These are phyloP conservation scores for Fusarium decemcellulare DNA, from an alignment of 2,329 filamentous ascomycete species.

Conservation along the genomic window DNA sequence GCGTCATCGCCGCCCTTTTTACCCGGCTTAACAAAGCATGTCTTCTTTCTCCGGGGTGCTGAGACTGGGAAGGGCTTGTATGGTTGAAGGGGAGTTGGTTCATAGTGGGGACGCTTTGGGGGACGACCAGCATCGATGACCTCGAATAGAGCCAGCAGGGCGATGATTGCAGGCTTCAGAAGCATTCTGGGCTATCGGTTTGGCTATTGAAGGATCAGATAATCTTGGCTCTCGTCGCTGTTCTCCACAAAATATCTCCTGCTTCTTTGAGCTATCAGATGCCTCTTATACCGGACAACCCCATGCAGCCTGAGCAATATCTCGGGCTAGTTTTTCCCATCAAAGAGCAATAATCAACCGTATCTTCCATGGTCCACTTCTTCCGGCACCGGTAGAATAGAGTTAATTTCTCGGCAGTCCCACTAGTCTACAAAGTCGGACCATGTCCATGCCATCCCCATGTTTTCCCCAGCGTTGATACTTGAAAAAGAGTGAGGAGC, in stretches of 20 bases:
- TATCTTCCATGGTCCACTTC: not conserved
- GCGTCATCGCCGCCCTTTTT: slow-evolving; percentile 25
- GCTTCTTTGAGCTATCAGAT: not conserved
- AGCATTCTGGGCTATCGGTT: not conserved
- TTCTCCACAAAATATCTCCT: not conserved
- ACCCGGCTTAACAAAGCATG: slow-evolving; percentile 45
- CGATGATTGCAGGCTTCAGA: not conserved
- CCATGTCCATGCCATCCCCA: slow-evolving; percentile 10
- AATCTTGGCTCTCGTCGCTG: not conserved
- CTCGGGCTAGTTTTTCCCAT: not conserved
- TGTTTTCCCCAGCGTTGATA: not conserved
- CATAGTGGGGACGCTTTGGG: slow-evolving; percentile 10
- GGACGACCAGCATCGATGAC: slow-evolving; percentile 1
- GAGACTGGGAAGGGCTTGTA: slow-evolving; percentile 8
- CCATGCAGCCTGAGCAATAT: not conserved
- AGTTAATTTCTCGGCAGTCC: slow-evolving; percentile 1
- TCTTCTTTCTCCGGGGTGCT: not conserved
- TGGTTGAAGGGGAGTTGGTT: slow-evolving; percentile 10
- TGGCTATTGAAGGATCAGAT: not conserved
- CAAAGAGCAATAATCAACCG: not conserved
- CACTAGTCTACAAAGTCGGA: not conserved
- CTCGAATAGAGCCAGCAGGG: not conserved
- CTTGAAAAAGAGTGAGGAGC: not conserved
- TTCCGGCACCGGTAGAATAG: not conserved
- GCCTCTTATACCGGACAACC: slow-evolving; percentile 1